Evolutionary conservation across 331 rosid genomes (phyloP).

Genomic region (Quercus phellos): DNA sequence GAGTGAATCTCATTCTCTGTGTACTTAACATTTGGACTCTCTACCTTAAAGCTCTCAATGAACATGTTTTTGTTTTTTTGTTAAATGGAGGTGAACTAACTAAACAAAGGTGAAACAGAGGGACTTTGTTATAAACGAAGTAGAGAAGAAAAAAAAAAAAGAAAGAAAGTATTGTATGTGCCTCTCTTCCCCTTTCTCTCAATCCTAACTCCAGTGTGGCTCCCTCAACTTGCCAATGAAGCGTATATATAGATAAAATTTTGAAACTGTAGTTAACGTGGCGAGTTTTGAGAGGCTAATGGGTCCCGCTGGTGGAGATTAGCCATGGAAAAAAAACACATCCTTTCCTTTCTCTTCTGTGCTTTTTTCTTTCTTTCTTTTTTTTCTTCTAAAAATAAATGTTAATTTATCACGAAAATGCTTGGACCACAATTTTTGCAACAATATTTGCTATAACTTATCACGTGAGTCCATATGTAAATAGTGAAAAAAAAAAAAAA

Average conservation of each 20-base stretch:
- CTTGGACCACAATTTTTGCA: accelerated
- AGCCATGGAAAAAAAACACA: constrained; percentile 16
- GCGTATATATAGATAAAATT: constrained; percentile 41
- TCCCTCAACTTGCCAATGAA: neutral
- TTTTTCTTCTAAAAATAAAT: accelerated
- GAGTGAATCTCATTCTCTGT: constrained; percentile 70
- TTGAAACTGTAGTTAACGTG: constrained; percentile 28
- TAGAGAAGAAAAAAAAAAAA: neutral
- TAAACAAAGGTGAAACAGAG: neutral
- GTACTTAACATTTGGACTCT: constrained; percentile 75
- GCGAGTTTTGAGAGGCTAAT: constrained; percentile 10
- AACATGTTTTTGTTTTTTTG: constrained; percentile 45
- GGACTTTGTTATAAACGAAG: neutral
- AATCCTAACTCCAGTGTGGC: neutral
- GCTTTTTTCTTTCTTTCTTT: no score
- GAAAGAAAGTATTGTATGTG: no score
- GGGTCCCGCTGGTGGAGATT: neutral
- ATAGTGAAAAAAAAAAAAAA: accelerated
- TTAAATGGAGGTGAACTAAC: neutral
- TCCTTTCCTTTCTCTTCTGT: no score
- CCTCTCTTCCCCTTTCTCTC: neutral
- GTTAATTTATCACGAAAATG: no score
- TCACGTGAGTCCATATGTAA: no score
- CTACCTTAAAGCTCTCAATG: constrained; percentile 83
- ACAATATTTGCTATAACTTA: no score